These are phyloP conservation scores for Porodaedalea pini DNA, from an alignment of 1,284 basidiomycete genomes.

Conservation along the genomic window DNA sequence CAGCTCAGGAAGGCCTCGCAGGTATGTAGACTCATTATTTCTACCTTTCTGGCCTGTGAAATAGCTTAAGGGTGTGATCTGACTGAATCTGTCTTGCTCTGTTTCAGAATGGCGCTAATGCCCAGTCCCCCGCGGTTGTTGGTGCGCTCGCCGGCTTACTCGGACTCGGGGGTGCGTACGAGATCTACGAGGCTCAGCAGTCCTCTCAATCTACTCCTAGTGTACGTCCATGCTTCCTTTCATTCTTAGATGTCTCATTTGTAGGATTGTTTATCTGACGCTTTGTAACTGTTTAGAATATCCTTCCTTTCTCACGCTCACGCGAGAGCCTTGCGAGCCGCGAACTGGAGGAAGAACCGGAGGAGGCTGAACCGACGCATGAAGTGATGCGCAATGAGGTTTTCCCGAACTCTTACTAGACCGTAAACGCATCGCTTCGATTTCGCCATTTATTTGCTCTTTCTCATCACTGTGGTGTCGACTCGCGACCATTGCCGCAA, in stretches of 20 bases:
- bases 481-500: no score
- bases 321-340: not conserved
- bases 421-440: no score
- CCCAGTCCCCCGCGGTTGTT: not conserved
- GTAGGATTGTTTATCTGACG: not conserved
- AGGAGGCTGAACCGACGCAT: no score
- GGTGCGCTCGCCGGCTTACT: slow-evolving; percentile 1
- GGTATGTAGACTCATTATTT: not conserved
- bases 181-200: slow-evolving; percentile 1
- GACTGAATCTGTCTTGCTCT: not conserved
- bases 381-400: no score
- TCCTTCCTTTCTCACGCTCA: not conserved
- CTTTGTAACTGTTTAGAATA: not conserved
- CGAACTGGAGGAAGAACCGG: no score
- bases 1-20: not conserved
- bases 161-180: slow-evolving; percentile 4
- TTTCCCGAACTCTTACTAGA: no score
- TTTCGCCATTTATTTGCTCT: no score
- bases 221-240: not conserved
- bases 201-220: not conserved
- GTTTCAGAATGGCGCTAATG: not conserved
- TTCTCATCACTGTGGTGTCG: no score
- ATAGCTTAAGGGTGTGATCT: not conserved
- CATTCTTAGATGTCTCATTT: not conserved
- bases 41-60: no score